Evolutionary conservation across 2,329 filamentous ascomycete genomes (phyloP).

Genomic region (Aureobasidium sp.): DNA sequence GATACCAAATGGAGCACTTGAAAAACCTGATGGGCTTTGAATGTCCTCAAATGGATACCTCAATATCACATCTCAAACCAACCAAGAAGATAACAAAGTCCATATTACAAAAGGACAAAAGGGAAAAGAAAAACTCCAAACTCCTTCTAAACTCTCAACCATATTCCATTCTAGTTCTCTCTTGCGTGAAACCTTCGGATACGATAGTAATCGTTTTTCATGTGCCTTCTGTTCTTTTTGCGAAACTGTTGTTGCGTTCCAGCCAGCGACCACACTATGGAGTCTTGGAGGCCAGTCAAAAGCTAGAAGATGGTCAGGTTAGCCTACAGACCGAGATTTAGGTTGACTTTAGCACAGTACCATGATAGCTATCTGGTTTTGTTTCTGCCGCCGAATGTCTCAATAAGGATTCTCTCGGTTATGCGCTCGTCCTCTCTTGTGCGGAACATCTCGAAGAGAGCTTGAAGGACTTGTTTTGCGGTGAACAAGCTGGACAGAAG

Average conservation of each 20-base stretch:
- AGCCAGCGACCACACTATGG: no score
- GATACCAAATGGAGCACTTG: not conserved
- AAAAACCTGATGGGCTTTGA: not conserved
- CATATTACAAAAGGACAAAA: not conserved
- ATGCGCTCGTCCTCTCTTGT: not conserved
- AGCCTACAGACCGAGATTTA: not conserved
- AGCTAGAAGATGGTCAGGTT: not conserved
- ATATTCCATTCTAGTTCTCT: no score
- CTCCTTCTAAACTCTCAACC: not conserved
- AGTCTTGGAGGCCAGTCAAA: not conserved
- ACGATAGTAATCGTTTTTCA: no score
- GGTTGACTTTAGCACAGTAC: not conserved
- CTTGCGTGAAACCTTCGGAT: no score
- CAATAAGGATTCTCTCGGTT: not conserved
- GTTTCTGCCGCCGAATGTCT: not conserved
- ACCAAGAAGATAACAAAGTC: no score
- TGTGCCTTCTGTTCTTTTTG: not conserved
- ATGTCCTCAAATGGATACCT: no score
- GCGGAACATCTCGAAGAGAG: not conserved
- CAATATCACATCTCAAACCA: not conserved
- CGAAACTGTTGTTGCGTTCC: not conserved
- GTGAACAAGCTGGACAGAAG: not conserved
- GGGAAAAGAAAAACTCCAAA: not conserved
- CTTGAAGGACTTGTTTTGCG: not conserved
- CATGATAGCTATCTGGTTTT: not conserved